phyloP scores from a whole-genome alignment of 2,329 filamentous ascomycete genomes.

The Calonectria montana region DNA sequence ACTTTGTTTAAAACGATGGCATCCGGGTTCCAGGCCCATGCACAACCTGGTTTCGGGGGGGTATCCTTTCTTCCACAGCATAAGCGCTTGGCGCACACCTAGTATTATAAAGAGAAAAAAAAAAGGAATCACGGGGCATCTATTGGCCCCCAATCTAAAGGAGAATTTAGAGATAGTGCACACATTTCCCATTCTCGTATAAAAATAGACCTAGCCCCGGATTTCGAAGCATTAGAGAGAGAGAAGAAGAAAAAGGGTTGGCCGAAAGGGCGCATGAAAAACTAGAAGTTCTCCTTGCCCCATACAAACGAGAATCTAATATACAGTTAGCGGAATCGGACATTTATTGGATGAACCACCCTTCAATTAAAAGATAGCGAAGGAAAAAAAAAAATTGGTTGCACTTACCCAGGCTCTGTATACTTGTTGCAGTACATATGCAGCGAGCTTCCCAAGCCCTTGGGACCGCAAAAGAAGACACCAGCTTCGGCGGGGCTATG shows the following conservation, averaged over 20 bases:
- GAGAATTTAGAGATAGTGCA: not conserved
- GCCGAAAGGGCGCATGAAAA: not conserved
- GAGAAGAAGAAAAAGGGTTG: not conserved
- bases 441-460: slow-evolving; percentile 79
- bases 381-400: not conserved
- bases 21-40: not conserved
- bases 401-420: slow-evolving; percentile 78
- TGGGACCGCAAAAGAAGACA: slow-evolving; percentile 89
- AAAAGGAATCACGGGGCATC: not conserved
- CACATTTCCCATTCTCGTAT: not conserved
- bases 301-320: slow-evolving; percentile 72
- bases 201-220: not conserved
- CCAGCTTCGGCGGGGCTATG: slow-evolving; percentile 78
- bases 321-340: slow-evolving; percentile 41
- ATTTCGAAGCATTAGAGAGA: not conserved
- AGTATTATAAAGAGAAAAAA: not conserved
- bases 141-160: not conserved
- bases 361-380: not conserved
- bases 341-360: not conserved
- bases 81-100: slow-evolving; percentile 19
- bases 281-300: slow-evolving; percentile 77
- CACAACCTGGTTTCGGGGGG: not conserved
- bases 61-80: not conserved
- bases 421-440: slow-evolving; percentile 92
- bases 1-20: slow-evolving; percentile 14